phyloP scores from a whole-genome alignment of 805 yeast species.

The Sugiyamaella qingdaonensis region DNA sequence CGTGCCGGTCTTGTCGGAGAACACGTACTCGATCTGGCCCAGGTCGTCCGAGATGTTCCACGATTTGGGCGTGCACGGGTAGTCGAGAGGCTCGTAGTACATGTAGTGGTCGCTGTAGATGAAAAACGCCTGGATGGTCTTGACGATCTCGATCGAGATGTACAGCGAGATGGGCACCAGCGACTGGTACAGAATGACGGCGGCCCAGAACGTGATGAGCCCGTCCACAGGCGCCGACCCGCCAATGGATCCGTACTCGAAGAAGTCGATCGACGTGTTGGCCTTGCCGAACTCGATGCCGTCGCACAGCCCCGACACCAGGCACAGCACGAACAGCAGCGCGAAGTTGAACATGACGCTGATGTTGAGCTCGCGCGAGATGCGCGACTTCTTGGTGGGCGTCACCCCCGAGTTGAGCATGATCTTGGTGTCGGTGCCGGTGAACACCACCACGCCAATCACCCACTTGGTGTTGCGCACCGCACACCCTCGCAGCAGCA shows the following conservation, averaged over 20 bases:
- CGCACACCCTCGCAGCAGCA: conserved; percentile 68
- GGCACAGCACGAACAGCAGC: conserved; percentile 61
- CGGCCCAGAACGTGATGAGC: conserved; percentile 66
- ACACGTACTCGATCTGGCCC: conserved; percentile 79
- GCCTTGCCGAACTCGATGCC: conserved; percentile 53
- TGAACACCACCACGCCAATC: conserved; percentile 65
- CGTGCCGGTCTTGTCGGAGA: conserved; percentile 82
- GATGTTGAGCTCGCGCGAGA: conserved; percentile 63
- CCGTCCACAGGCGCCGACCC: conserved; percentile 62
- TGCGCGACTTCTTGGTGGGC: conserved; percentile 67
- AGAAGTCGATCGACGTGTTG: conserved; percentile 47
- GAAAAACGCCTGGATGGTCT: conserved; percentile 73
- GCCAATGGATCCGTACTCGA: conserved; percentile 62
- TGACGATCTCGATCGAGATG: conserved; percentile 75
- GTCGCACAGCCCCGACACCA: conserved; percentile 64
- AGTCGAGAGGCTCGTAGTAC: conserved; percentile 67
- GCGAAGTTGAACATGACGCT: conserved; percentile 64
- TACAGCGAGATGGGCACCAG: conserved; percentile 78
- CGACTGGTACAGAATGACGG: conserved; percentile 69
- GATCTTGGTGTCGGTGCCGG: conserved; percentile 74
- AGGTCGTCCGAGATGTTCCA: conserved; percentile 84
- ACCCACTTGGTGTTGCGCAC: conserved; percentile 76
- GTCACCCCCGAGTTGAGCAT: conserved; percentile 78
- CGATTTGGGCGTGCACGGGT: conserved; percentile 76
- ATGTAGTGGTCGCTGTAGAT: conserved; percentile 65